phyloP scores from a whole-genome alignment of 805 yeast species.

The Cyberlindnera mrakii region DNA sequence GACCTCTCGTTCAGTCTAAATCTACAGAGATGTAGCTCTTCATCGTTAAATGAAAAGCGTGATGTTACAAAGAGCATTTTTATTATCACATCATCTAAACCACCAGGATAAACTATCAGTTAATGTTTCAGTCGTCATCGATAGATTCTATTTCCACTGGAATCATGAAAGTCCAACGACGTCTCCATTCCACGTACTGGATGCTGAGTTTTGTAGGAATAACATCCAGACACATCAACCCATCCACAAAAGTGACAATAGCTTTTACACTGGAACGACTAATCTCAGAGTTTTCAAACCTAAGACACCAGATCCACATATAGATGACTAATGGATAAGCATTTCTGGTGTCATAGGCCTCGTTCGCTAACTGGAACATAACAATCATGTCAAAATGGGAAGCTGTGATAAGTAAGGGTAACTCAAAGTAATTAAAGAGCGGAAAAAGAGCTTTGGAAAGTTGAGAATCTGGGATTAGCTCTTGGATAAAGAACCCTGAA shows the following conservation, averaged over 20 bases:
- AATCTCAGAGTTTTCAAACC: constrained; percentile 30
- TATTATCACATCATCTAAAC: no score
- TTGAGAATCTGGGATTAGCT: constrained; percentile 27
- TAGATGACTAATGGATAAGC: constrained; percentile 30
- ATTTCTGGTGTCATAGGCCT: constrained; percentile 20
- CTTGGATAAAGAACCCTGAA: constrained; percentile 27
- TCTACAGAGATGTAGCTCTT: no score
- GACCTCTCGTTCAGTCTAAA: no score
- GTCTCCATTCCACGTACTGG: constrained; percentile 8
- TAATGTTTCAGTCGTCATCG: no score
- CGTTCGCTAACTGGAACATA: constrained; percentile 25
- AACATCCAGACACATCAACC: not conserved
- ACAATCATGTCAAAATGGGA: constrained; percentile 34
- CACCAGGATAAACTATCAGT: no score
- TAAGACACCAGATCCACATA: constrained; percentile 30
- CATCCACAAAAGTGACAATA: constrained; percentile 11
- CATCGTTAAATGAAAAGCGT: no score
- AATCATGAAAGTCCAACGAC: constrained; percentile 10
- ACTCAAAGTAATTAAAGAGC: constrained; percentile 30
- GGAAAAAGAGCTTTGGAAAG: constrained; percentile 31
- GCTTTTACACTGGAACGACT: constrained; percentile 19
- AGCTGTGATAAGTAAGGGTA: constrained; percentile 31
- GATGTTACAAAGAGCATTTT: no score
- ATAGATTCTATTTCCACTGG: constrained; percentile 1
- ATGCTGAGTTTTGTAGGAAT: constrained; percentile 3